Evolutionary conservation across 805 yeast species (phyloP).

Genomic region (Brettanomyces bruxellensis): DNA sequence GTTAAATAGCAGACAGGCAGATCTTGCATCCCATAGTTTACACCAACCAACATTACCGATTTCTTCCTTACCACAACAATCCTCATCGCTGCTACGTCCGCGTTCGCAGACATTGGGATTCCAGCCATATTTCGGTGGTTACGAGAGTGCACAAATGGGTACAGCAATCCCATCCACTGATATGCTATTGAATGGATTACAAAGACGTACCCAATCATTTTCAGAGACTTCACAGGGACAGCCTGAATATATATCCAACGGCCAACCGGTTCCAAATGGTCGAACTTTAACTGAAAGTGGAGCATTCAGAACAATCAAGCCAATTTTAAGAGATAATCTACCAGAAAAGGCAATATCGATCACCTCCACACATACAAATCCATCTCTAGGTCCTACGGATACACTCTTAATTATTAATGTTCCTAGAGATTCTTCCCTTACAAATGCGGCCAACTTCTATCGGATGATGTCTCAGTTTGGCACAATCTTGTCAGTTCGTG

Average conservation of each 20-base stretch:
- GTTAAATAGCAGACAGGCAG: neutral
- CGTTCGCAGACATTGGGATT: slow-evolving; percentile 33
- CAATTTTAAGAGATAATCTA: slow-evolving; percentile 41
- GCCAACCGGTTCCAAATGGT: slow-evolving; percentile 11
- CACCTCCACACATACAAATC: slow-evolving; percentile 66
- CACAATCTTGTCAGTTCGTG: slow-evolving; percentile 46
- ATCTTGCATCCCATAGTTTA: neutral
- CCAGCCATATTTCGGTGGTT: slow-evolving; percentile 1
- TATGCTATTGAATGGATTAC: slow-evolving; percentile 1
- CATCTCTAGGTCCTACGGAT: slow-evolving; percentile 66
- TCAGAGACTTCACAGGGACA: slow-evolving; percentile 5
- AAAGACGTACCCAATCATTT: slow-evolving; percentile 15
- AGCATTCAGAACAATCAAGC: neutral
- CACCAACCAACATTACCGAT: neutral
- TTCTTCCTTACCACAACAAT: neutral
- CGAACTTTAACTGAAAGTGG: neutral
- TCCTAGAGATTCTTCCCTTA: slow-evolving; percentile 35
- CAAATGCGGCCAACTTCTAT: slow-evolving; percentile 46
- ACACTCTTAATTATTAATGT: slow-evolving; percentile 73
- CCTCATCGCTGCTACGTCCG: slow-evolving; percentile 20
- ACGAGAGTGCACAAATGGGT: slow-evolving; percentile 4
- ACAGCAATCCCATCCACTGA: slow-evolving; percentile 10
- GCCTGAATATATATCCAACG: slow-evolving; percentile 5
- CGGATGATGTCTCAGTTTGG: slow-evolving; percentile 55
- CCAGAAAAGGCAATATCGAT: slow-evolving; percentile 50